Percentiles rank a stretch among this genome's conserved stretches.
Evolutionary conservation across 768 basidiomycete genomes (phyloP).

Genomic region (Piloderma croceum): DNA sequence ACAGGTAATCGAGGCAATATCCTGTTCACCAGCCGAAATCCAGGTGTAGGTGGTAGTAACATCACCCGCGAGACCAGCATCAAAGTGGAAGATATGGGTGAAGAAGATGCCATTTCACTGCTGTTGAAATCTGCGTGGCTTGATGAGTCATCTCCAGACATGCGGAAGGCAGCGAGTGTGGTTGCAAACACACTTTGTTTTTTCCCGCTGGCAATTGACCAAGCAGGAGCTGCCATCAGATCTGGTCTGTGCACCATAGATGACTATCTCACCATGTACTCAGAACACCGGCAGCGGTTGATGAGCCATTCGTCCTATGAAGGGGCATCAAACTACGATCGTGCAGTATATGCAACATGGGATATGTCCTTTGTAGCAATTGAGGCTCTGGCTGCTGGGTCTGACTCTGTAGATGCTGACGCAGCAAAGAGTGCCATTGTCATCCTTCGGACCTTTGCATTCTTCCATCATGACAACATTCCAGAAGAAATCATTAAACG

Average conservation of each 20-base stretch:
- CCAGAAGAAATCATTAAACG: no score
- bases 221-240: no score
- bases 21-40: no score
- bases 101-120: slow-evolving; percentile 13
- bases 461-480: no score
- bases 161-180: slow-evolving; percentile 1
- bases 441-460: slow-evolving; percentile 14
- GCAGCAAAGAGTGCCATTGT: slow-evolving; percentile 13
- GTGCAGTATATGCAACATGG: no score
- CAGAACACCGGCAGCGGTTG: slow-evolving; percentile 4
- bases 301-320: slow-evolving; percentile 5
- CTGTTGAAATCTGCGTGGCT: slow-evolving; percentile 13
- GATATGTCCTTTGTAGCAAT: slow-evolving; percentile 14
- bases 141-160: neutral
- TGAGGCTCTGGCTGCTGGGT: slow-evolving; percentile 4
- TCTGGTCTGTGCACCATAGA: no score
- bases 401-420: neutral
- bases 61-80: no score
- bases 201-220: no score
- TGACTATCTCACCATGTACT: slow-evolving; percentile 8
- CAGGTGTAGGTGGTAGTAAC: no score
- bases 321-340: slow-evolving; percentile 11
- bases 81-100: no score
- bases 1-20: slow-evolving; percentile 7
- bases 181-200: slow-evolving; percentile 14